A percentile compares a stretch with the other conserved stretches of the same genome.
phyloP scores from a whole-genome alignment of 179 eudicot species.

The Drosera spatulata region DNA sequence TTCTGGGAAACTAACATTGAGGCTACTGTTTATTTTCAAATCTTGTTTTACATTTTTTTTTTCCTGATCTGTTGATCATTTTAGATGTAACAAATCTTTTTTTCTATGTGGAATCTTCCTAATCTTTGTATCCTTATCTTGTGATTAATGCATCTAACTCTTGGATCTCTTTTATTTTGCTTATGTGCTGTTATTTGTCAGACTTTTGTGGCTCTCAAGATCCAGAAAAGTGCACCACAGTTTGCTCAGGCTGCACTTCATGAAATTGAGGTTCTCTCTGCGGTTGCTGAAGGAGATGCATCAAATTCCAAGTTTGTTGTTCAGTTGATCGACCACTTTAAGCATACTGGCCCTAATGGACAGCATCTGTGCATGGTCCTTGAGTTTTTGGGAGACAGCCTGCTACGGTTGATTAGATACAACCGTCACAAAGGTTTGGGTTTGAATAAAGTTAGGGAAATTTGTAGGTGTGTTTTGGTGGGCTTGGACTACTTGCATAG shows the following conservation, averaged over 20 bases:
- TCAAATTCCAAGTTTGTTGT: slow-evolving; percentile 44
- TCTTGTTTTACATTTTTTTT: too few relatives aligned
- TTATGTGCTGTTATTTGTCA: slow-evolving; percentile 13
- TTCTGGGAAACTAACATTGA: too few relatives aligned
- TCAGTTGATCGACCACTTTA: slow-evolving; percentile 79
- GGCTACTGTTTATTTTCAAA: too few relatives aligned
- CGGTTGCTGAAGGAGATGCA: slow-evolving; percentile 62
- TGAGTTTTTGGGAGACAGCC: slow-evolving; percentile 94
- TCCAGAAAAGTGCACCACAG: slow-evolving; percentile 95
- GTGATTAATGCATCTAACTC: too few relatives aligned
- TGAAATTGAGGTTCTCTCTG: slow-evolving; percentile 86
- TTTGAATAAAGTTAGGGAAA: slow-evolving; percentile 68
- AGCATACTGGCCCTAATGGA: slow-evolving; percentile 94
- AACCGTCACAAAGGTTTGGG: slow-evolving; percentile 72
- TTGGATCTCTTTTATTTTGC: too few relatives aligned
- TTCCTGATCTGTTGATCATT: too few relatives aligned
- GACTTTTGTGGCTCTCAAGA: slow-evolving; percentile 85
- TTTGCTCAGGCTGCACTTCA: slow-evolving; percentile 91
- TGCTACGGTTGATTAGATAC: slow-evolving; percentile 62
- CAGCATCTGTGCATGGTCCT: slow-evolving; percentile 96
- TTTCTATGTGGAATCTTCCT: too few relatives aligned
- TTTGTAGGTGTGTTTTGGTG: slow-evolving; percentile 70
- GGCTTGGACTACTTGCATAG: slow-evolving; percentile 86
- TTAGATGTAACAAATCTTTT: too few relatives aligned
- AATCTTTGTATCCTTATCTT: too few relatives aligned